phyloP scores from a whole-genome alignment of 2,329 filamentous ascomycete genomes.

The Botryosphaeria dothidea region DNA sequence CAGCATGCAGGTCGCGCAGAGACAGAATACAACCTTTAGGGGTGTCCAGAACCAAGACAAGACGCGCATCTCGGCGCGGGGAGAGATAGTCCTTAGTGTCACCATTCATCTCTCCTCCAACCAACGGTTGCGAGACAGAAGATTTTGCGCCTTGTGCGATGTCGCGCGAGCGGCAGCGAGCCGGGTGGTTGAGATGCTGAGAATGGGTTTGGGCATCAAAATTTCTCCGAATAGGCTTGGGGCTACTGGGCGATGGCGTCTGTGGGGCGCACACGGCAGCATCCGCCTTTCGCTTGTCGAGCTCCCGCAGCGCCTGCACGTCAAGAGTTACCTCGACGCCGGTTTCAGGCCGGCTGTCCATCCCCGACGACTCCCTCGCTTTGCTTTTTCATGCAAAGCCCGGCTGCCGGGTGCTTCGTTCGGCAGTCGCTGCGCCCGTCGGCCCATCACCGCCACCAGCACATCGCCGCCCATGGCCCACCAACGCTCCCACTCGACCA shows the following conservation, averaged over 20 bases:
- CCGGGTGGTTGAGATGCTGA: not conserved
- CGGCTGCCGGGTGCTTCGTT: not conserved
- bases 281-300: slow-evolving; percentile 6
- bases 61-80: slow-evolving; percentile 43
- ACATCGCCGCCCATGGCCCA: slow-evolving; percentile 34
- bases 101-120: slow-evolving; percentile 19
- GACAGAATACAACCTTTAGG: slow-evolving; percentile 49
- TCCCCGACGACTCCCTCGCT: not conserved
- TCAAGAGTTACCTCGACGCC: slow-evolving; percentile 5
- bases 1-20: not conserved
- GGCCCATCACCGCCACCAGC: not conserved
- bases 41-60: slow-evolving; percentile 49
- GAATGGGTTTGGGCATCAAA: not conserved
- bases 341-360: slow-evolving; percentile 1
- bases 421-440: not conserved
- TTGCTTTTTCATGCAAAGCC: not conserved
- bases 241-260: not conserved
- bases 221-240: slow-evolving; percentile 5
- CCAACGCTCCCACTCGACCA: slow-evolving; percentile 39
- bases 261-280: slow-evolving; percentile 7
- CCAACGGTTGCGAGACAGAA: not conserved
- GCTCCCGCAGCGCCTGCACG: slow-evolving; percentile 12
- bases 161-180: not conserved
- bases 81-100: slow-evolving; percentile 26
- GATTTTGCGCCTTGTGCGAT: not conserved